A percentile compares a stretch with the other conserved stretches of the same genome.
Conservation (phyloP, 2,329 filamentous ascomycete genomes). For the Pyrenochaeta sp. region DNA sequence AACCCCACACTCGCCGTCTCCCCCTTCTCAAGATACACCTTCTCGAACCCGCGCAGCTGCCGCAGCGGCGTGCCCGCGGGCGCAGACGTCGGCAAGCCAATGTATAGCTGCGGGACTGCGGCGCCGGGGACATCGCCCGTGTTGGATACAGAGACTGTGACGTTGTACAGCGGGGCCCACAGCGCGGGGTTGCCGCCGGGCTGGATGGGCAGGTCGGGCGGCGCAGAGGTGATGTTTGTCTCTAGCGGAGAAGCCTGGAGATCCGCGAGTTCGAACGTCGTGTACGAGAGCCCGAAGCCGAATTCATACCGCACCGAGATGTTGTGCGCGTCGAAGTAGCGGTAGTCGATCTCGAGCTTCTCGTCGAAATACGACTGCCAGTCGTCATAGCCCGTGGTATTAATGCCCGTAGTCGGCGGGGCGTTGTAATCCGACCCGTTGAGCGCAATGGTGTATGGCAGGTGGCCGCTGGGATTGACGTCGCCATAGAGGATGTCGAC, state of each 20-base stretch:
- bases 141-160: conserved; percentile 73
- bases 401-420: conserved; percentile 50
- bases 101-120: conserved; percentile 65
- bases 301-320: conserved; percentile 79
- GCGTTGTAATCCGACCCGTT: conserved; percentile 70
- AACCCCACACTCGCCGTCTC: conserved; percentile 70
- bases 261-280: conserved; percentile 75
- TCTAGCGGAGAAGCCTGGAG: conserved; percentile 62
- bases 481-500: conserved; percentile 71
- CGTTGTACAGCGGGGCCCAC: conserved; percentile 72
- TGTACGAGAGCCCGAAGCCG: conserved; percentile 78
- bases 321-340: conserved; percentile 72
- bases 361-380: conserved; percentile 63
- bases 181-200: conserved; percentile 57
- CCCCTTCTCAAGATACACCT: conserved; percentile 61
- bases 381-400: conserved; percentile 49
- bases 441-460: conserved; percentile 87
- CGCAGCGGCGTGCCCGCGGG: conserved; percentile 63
- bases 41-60: conserved; percentile 60
- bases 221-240: conserved; percentile 67
- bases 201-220: conserved; percentile 53
- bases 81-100: conserved; percentile 61
- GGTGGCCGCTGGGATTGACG: conserved; percentile 76
- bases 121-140: conserved; percentile 64
- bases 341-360: conserved; percentile 79